Evolutionary conservation across 768 basidiomycete species (phyloP).

Genomic region (Boletales sp.): DNA sequence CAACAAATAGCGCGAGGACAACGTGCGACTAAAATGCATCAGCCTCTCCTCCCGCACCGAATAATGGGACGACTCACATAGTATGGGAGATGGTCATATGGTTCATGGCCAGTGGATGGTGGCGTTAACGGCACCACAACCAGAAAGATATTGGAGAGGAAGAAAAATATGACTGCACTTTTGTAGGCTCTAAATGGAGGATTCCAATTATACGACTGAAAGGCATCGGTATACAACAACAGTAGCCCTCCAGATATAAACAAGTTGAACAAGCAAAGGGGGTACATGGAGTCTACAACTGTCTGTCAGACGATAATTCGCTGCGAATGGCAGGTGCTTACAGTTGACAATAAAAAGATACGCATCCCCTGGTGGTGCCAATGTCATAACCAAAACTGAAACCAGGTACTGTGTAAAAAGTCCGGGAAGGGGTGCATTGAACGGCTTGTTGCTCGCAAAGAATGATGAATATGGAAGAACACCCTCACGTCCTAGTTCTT

Average conservation of each 20-base stretch:
- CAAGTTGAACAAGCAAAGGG: slow-evolving; percentile 53
- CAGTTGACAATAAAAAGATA: slow-evolving; percentile 69
- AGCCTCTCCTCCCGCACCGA: background rate
- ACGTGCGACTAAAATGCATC: slow-evolving; percentile 43
- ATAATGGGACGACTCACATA: slow-evolving; percentile 45
- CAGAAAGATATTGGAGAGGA: slow-evolving; percentile 64
- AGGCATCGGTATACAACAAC: slow-evolving; percentile 49
- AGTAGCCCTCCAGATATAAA: slow-evolving; percentile 60
- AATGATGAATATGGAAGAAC: slow-evolving; percentile 62
- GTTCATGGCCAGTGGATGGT: slow-evolving; percentile 46
- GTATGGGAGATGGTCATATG: slow-evolving; percentile 62
- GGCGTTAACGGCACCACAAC: slow-evolving; percentile 61
- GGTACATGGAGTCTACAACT: slow-evolving; percentile 53
- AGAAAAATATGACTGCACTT: slow-evolving; percentile 48
- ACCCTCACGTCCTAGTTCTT: slow-evolving; percentile 72
- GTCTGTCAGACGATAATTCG: background rate
- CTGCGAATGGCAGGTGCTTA: slow-evolving; percentile 28
- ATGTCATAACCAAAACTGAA: slow-evolving; percentile 51
- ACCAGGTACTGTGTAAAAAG: slow-evolving; percentile 60
- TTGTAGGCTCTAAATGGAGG: slow-evolving; percentile 64
- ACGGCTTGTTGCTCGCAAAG: slow-evolving; percentile 71
- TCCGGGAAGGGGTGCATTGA: slow-evolving; percentile 61
- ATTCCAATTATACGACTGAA: slow-evolving; percentile 48
- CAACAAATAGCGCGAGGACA: slow-evolving; percentile 43
- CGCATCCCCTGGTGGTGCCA: slow-evolving; percentile 68